These are phyloP conservation scores for Calonectria leucothoes DNA, from an alignment of 2,329 filamentous ascomycete genomes.

Conservation along the genomic window DNA sequence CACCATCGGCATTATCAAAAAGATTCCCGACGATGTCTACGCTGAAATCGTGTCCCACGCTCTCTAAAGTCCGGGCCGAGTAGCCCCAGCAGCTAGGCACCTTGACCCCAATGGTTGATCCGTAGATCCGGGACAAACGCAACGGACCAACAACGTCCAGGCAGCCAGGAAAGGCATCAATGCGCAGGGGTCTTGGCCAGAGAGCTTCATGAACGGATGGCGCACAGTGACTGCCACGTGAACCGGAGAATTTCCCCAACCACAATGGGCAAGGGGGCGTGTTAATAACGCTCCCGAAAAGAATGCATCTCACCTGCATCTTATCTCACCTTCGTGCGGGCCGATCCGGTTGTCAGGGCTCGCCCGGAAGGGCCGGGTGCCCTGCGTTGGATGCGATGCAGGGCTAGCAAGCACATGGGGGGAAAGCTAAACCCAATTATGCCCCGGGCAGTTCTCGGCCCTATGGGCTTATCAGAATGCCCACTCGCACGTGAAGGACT, in stretches of 20 bases:
- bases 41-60: slow-evolving; percentile 91
- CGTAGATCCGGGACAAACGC: not conserved
- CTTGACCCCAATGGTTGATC: not conserved
- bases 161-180: slow-evolving; percentile 15
- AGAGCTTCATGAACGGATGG: slow-evolving; percentile 24
- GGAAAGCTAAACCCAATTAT: not conserved
- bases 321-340: not conserved
- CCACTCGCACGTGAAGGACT: not conserved
- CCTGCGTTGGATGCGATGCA: slow-evolving; percentile 1
- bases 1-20: slow-evolving; percentile 86
- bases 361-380: slow-evolving; percentile 14
- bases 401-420: not conserved
- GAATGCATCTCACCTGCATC: slow-evolving; percentile 16
- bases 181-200: slow-evolving; percentile 25
- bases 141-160: not conserved
- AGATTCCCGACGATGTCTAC: slow-evolving; percentile 92
- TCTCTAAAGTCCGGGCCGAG: slow-evolving; percentile 57
- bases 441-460: not conserved
- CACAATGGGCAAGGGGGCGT: not conserved
- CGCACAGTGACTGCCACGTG: slow-evolving; percentile 17
- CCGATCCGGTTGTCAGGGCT: slow-evolving; percentile 15
- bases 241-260: slow-evolving; percentile 29
- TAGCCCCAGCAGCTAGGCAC: not conserved
- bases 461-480: not conserved
- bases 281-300: not conserved